Percentiles rank a stretch among this genome's conserved stretches.
Evolutionary conservation across 192 early-diverging fungal species (phyloP).

Genomic region (Backusella morwellensis): DNA sequence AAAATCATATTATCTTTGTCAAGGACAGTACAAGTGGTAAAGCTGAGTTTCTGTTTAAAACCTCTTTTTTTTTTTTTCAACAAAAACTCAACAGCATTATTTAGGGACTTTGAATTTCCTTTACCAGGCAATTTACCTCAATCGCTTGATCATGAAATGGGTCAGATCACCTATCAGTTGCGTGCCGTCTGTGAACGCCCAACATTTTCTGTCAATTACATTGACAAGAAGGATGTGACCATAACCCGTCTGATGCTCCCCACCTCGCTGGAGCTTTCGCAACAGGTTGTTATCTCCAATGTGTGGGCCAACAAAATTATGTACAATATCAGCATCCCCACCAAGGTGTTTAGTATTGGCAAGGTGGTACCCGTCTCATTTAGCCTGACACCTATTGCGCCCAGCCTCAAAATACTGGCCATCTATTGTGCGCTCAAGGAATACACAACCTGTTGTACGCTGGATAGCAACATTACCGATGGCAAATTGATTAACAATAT

Average conservation of each 20-base stretch:
- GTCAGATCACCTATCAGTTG: slow-evolving; percentile 49
- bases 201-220: slow-evolving; percentile 46
- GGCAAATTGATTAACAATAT: background rate
- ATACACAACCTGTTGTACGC: slow-evolving; percentile 42
- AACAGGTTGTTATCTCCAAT: slow-evolving; percentile 50
- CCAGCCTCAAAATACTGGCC: slow-evolving; percentile 43
- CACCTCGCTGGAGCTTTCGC: slow-evolving; percentile 42
- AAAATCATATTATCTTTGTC: slow-evolving; percentile 31
- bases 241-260: slow-evolving; percentile 46
- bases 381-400: slow-evolving; percentile 42
- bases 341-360: slow-evolving; percentile 44
- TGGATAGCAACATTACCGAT: slow-evolving; percentile 9
- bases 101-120: slow-evolving; percentile 51
- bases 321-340: slow-evolving; percentile 54
- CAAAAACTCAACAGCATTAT: background rate
- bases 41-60: background rate
- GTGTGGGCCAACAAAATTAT: slow-evolving; percentile 54
- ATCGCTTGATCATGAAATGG: slow-evolving; percentile 46
- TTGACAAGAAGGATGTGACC: slow-evolving; percentile 23
- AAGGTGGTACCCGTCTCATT: slow-evolving; percentile 51
- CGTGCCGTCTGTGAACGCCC: slow-evolving; percentile 52
- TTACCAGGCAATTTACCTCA: slow-evolving; percentile 60
- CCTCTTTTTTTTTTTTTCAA: background rate
- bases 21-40: slow-evolving; percentile 44
- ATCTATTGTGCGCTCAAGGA: slow-evolving; percentile 51